Evolutionary conservation across 148 eudicot species (phyloP), one percentile per base, ranked within the genome.

Genomic region (Camellia granthamiana): DNA sequence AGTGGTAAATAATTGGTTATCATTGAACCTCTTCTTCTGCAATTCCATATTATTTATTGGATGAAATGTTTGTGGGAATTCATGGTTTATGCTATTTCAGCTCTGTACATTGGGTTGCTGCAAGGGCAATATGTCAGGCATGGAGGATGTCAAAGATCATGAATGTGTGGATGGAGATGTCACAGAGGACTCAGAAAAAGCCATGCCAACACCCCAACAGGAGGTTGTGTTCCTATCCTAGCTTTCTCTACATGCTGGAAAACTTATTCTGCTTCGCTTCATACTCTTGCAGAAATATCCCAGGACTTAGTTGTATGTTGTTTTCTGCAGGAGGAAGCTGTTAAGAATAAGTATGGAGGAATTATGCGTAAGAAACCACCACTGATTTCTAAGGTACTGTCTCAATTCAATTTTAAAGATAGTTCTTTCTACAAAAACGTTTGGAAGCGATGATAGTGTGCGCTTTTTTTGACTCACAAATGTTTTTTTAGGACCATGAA

Each of bases 321-420:
- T 71, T 58, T 66, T 54, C 72, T 82, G 67, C 80, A 95, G 99
- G 99, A 95, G 88, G 93, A 80, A 85, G 89, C 76, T 74, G 69
- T 92, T 10, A 95, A 93, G 87, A 95, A 89, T 62, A 95, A 93
- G 84, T 93, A 95, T 75, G 99, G 99, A 44, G 99, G 99, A 76
- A 88, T 95, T 62, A 44, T 92, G 81, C 99, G 97, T 16, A 95
- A 91, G 87, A 95, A 92, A 84, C 90, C 92, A 80, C 99, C 99
- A 75, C 93, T 95, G n/a, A 93, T 95, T 80, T 93, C 97, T 54
- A 95, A 95, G 97, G 98, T 95, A 79, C 44, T 10, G 6, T 62
- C 21, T 38, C 71, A 46, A 54, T 67, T 61, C 42, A 42, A 21
- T 65, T 49, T 44, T 7, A 18, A 1, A 64, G 41, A 30, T 18